Evolutionary conservation across 2,329 filamentous ascomycete genomes (phyloP).

Genomic region (Exophiala oligosperma): DNA sequence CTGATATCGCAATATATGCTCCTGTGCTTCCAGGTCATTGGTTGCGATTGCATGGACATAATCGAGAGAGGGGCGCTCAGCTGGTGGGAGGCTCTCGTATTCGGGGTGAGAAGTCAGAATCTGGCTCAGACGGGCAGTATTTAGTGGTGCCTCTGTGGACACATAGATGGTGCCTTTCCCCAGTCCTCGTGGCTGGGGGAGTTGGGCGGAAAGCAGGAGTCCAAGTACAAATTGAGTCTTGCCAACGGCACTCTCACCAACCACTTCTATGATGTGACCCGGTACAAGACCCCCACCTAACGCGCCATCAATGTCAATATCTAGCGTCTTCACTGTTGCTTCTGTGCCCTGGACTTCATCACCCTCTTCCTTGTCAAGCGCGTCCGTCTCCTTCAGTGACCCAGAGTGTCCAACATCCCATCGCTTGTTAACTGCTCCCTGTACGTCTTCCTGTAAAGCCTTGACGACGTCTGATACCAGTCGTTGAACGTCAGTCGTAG

Average conservation of each 20-base stretch:
- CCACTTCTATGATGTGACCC: constrained; percentile 82
- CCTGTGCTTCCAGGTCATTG: constrained; percentile 88
- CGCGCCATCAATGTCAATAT: constrained; percentile 67
- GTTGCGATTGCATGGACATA: constrained; percentile 78
- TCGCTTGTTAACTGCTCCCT: constrained; percentile 11
- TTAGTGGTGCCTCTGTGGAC: constrained; percentile 83
- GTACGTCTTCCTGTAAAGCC: constrained; percentile 57
- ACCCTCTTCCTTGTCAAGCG: constrained; percentile 36
- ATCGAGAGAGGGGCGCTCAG: constrained; percentile 65
- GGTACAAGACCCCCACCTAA: constrained; percentile 78
- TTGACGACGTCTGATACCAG: constrained; percentile 67
- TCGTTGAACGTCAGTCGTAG: constrained; percentile 75
- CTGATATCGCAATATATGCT: constrained; percentile 91
- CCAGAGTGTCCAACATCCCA: background rate
- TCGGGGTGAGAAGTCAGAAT: constrained; percentile 68
- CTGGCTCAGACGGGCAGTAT: constrained; percentile 78
- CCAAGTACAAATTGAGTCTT: constrained; percentile 93
- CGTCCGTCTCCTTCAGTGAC: background rate
- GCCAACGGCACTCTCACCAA: constrained; percentile 86
- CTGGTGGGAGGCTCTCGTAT: constrained; percentile 48
- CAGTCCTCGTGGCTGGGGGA: constrained; percentile 70
- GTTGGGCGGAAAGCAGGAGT: constrained; percentile 80
- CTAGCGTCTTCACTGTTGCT: constrained; percentile 77
- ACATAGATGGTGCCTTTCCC: constrained; percentile 82
- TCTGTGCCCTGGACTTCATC: constrained; percentile 38